Percentiles rank a stretch among this genome's conserved stretches.
phyloP scores from a whole-genome alignment of 208 protist genomes.

The Tritrichomonas foetus region DNA sequence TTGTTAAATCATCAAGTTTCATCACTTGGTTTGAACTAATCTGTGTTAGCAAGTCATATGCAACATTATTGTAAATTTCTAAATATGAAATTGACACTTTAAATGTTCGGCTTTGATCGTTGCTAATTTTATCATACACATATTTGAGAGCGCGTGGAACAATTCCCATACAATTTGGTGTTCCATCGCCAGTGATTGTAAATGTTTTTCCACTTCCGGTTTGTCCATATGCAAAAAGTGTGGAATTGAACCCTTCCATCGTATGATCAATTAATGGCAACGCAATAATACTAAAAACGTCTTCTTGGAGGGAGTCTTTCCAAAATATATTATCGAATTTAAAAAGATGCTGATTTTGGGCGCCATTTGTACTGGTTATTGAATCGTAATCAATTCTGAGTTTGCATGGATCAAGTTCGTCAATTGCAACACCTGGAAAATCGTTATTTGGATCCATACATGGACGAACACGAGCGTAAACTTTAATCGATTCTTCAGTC shows the following conservation, averaged over 20 bases:
- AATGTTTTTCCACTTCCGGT: constrained; percentile 34
- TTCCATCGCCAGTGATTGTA: constrained; percentile 31
- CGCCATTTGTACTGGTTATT: background rate
- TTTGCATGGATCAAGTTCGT: background rate
- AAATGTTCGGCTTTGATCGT: too few species aligned
- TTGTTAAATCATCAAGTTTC: constrained; percentile 13
- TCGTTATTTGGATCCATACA: background rate
- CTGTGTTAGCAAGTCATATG: constrained; percentile 41
- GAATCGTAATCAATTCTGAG: background rate
- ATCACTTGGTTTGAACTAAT: background rate
- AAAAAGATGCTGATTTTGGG: background rate
- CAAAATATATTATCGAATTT: background rate
- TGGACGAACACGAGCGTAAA: background rate
- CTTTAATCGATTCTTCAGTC: constrained; percentile 28
- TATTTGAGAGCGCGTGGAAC: background rate
- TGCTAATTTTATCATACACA: background rate
- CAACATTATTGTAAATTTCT: constrained; percentile 58
- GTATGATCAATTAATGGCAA: background rate
- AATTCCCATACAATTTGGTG: background rate
- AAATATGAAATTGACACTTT: constrained; percentile 49
- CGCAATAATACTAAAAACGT: background rate
- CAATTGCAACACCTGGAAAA: background rate
- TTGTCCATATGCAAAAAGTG: constrained; percentile 41
- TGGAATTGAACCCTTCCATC: background rate
- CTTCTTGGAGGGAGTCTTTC: background rate